Conservation (phyloP, 1,284 basidiomycete species). For the Cryptococcus sp. region DNA sequence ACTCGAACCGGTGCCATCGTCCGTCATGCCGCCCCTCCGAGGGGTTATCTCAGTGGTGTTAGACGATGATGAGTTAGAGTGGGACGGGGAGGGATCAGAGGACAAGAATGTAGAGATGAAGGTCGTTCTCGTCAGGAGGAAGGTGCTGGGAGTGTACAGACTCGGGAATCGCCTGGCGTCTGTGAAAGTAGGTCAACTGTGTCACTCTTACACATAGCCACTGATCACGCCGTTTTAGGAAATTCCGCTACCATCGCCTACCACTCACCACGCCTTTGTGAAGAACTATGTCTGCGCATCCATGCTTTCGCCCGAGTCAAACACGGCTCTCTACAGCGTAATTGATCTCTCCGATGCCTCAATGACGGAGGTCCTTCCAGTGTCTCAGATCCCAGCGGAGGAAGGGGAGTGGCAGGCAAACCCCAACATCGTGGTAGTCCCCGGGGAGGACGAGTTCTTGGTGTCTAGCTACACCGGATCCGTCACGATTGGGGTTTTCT, state of each 20-base stretch:
- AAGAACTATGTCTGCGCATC: conserved; percentile 70
- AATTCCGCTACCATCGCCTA: conserved; percentile 67
- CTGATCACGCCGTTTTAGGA: conserved; percentile 56
- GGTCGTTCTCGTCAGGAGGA: conserved; percentile 72
- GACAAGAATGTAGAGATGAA: conserved; percentile 60
- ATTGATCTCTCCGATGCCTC: conserved; percentile 68
- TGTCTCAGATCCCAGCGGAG: conserved; percentile 60
- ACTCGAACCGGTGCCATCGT: conserved; percentile 64
- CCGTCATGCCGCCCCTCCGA: conserved; percentile 66
- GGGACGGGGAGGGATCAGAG: conserved; percentile 57
- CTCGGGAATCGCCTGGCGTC: conserved; percentile 61
- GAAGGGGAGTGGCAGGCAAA: conserved; percentile 51
- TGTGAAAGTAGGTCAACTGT: conserved; percentile 55
- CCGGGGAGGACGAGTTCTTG: conserved; percentile 67
- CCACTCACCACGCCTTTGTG: conserved; percentile 62
- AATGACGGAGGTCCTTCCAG: conserved; percentile 67
- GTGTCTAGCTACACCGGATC: conserved; percentile 58
- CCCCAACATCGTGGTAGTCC: conserved; percentile 70
- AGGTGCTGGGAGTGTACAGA: conserved; percentile 63
- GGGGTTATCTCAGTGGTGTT: conserved; percentile 73
- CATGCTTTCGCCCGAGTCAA: conserved; percentile 50
- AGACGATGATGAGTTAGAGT: conserved; percentile 66
- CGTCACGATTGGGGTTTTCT: conserved; percentile 75
- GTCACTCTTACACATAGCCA: background rate
- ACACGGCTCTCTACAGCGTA: conserved; percentile 62